A percentile compares a stretch with the other conserved stretches of the same genome.
These are phyloP conservation scores for Populus hybrid DNA, from an alignment of 441 rosid genomes.

Conservation along the genomic window DNA sequence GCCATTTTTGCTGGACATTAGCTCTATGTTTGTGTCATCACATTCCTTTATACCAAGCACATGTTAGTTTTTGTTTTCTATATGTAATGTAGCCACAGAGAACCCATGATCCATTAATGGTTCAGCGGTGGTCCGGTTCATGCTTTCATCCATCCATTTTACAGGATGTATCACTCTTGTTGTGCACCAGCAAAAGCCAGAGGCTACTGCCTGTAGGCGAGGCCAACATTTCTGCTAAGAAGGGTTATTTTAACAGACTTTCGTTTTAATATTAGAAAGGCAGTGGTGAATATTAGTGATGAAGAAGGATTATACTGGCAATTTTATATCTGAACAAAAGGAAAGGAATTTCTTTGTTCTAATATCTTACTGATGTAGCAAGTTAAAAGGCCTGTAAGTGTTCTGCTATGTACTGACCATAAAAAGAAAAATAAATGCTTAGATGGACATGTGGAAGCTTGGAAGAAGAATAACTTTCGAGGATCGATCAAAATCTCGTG, in stretches of 20 bases:
- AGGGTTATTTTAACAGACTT: too few relatives aligned
- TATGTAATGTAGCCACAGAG: not conserved
- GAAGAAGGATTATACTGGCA: too few relatives aligned
- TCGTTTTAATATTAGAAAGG: not conserved
- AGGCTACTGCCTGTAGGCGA: not conserved
- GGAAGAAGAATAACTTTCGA: constrained; percentile 9
- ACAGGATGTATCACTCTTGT: not conserved
- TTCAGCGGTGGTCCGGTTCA: not conserved
- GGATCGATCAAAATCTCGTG: constrained; percentile 8
- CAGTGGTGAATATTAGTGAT: not conserved
- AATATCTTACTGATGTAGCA: not conserved
- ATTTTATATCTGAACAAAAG: not conserved
- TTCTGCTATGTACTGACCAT: not conserved
- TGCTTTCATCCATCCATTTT: not conserved
- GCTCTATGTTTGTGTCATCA: not conserved
- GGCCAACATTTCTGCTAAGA: too few relatives aligned
- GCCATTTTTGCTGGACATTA: not conserved
- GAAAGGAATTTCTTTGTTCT: not conserved
- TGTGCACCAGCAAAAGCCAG: not conserved
- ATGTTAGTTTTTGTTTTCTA: not conserved
- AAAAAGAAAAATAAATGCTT: not conserved
- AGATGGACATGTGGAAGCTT: not conserved
- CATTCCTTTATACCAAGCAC: not conserved
- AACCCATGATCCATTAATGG: not conserved
- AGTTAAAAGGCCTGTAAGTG: not conserved